phyloP scores from a whole-genome alignment of 352 stramenopile species.

The Phytophthora europaea region DNA sequence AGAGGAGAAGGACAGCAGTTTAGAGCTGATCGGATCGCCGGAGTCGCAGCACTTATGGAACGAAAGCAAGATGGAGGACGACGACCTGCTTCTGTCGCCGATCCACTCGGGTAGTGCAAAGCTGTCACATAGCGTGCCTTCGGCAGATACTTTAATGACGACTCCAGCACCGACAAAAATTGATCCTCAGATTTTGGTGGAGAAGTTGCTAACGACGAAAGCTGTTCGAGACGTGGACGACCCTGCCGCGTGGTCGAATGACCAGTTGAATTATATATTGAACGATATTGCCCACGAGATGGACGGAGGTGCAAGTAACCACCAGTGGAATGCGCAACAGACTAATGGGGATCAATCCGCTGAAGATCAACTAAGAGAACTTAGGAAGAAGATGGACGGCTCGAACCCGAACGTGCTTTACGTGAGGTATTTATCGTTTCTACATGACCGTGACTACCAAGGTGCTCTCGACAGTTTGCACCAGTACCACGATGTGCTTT shows the following conservation, averaged over 20 bases:
- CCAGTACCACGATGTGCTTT: conserved; percentile 94
- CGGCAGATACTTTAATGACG: conserved; percentile 27
- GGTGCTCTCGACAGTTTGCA: conserved; percentile 92
- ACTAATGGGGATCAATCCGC: conserved; percentile 3
- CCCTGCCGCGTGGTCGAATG: conserved; percentile 53
- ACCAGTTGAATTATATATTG: conserved; percentile 71
- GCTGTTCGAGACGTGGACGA: conserved; percentile 41
- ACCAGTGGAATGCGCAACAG: background rate
- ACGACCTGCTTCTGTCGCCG: conserved; percentile 49
- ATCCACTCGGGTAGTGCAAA: conserved; percentile 33
- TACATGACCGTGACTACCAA: conserved; percentile 87
- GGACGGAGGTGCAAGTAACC: conserved; percentile 33
- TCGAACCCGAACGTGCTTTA: conserved; percentile 78
- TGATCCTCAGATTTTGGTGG: conserved; percentile 12
- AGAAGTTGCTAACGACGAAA: conserved; percentile 17
- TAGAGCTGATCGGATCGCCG: conserved; percentile 36
- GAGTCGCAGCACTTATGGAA: conserved; percentile 45
- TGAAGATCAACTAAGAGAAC: conserved; percentile 29
- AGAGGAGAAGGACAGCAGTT: conserved; percentile 26
- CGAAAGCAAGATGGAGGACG: conserved; percentile 25
- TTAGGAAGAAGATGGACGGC: conserved; percentile 38
- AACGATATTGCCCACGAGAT: conserved; percentile 50
- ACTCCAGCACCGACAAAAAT: conserved; percentile 21
- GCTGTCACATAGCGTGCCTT: conserved; percentile 7
- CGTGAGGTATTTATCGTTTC: conserved; percentile 87